Conservation (phyloP, 768 basidiomycete genomes). For the Mycena olivaceomarginata region DNA sequence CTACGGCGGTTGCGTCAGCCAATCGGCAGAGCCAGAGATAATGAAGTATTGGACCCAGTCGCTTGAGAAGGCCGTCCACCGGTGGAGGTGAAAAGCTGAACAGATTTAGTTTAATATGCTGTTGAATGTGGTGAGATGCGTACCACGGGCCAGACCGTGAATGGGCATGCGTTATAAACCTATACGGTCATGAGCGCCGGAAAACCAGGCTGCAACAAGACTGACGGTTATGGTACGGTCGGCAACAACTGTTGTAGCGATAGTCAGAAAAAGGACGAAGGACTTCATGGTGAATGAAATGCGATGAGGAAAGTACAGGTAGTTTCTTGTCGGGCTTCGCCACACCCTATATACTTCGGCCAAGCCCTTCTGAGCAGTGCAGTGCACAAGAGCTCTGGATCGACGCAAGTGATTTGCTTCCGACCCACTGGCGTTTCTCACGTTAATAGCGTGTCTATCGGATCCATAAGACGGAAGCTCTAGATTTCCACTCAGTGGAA, state of each 20-base stretch:
- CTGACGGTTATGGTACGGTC: neutral
- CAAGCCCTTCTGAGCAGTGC: too few species aligned
- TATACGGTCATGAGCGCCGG: neutral
- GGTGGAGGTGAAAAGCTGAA: neutral
- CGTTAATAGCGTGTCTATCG: too few species aligned
- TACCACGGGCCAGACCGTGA: conserved; percentile 27
- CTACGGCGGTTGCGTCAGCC: neutral
- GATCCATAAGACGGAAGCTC: too few species aligned
- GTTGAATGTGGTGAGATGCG: neutral
- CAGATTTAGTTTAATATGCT: neutral
- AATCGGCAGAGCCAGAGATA: neutral
- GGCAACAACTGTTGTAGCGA: neutral
- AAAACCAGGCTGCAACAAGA: neutral
- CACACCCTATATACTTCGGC: too few species aligned
- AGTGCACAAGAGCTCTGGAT: too few species aligned
- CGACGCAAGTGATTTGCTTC: too few species aligned
- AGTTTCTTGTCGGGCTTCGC: too few species aligned
- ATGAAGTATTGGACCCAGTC: neutral
- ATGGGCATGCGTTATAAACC: conserved; percentile 24
- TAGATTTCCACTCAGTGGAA: too few species aligned
- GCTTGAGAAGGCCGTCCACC: neutral
- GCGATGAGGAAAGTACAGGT: too few species aligned
- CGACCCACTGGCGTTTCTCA: too few species aligned
- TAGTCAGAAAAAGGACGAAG: neutral
- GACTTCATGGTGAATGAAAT: too few species aligned